Evolutionary conservation across 306 rosid genomes (phyloP), one percentile per base, ranked within the genome.

Genomic region (Elaeagnus macrophylla): DNA sequence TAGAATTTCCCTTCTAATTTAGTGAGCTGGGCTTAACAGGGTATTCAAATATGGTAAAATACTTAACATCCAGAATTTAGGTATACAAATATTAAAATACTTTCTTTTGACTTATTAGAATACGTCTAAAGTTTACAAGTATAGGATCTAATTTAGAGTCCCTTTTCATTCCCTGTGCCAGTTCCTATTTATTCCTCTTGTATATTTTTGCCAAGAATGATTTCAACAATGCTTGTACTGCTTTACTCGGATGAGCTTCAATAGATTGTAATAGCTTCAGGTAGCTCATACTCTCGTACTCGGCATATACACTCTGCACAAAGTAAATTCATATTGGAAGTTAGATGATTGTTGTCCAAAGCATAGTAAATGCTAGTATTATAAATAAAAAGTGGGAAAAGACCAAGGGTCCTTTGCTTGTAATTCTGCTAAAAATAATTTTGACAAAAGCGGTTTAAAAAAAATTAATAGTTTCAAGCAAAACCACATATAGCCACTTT

Each of bases 141-240:
- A 25, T 45, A 7, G 2, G 10, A 13, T 7, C 7, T 35, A 9
- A 60, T 48, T 38, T 15, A 12, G 12, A 35, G 12, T 12, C 12
- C 35, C 39, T 10, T 55, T 32, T 39, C 4, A 20, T 12, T 7
- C 46, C 35, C 53, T 7, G 46, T 47, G 43, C n/a, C 25, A 47
- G 8, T 61, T 53, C 37, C 74, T 80, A 91, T 64, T 91, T 93
- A 75, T 77, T 79, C 79, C 99, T 80, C 84, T 79, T 82, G 88
- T 87, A 87, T 48, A 93, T 87, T 72, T 93, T 87, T 48, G 70
- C 85, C 84, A 93, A 72, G 77, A 93, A 87, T 15, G 94, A 87
- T 69, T 84, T 82, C 82, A 93, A 69, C 54, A 87, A 95, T 6
- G 82, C 95, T 51, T 87, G 96, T 43, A 93, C 88, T 12, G 87